These are phyloP conservation scores for Rhododendron kiyosumense DNA, from an alignment of 148 eudicot genomes.

Conservation along the genomic window DNA sequence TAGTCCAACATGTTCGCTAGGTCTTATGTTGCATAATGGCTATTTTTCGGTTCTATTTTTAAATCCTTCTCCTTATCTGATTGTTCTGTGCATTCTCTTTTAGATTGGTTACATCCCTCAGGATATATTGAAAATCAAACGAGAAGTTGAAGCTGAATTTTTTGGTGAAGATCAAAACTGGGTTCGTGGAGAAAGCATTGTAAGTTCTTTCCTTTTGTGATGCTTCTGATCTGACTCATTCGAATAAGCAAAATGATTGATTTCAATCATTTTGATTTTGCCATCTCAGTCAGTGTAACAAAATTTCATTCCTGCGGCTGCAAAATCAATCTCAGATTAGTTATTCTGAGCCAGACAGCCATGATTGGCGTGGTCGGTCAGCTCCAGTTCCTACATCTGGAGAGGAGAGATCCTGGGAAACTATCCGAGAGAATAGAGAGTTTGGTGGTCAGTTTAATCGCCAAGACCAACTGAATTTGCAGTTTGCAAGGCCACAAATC, in stretches of 20 bases:
- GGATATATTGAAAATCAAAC: constrained; percentile 60
- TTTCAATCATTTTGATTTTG: too few relatives aligned
- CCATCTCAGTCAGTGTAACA: not conserved
- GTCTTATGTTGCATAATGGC: not conserved
- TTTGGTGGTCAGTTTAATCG: constrained; percentile 29
- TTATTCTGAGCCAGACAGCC: constrained; percentile 72
- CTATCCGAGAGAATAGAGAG: constrained; percentile 49
- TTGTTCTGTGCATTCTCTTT: not conserved
- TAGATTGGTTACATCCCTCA: constrained; percentile 56
- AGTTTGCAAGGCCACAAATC: constrained; percentile 47
- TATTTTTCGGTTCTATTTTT: not conserved
- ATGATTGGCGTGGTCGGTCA: constrained; percentile 90
- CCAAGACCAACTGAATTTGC: constrained; percentile 49
- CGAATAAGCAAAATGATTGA: too few relatives aligned
- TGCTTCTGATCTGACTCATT: too few relatives aligned
- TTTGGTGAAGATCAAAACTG: constrained; percentile 68
- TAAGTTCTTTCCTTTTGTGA: constrained; percentile 21
- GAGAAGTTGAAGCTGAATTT: constrained; percentile 70
- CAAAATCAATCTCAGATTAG: constrained; percentile 47
- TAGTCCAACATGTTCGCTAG: too few relatives aligned
- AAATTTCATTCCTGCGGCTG: constrained; percentile 22
- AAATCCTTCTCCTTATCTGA: not conserved
- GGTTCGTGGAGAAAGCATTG: constrained; percentile 67
- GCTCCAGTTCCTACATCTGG: constrained; percentile 39
- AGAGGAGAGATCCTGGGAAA: constrained; percentile 79